A percentile compares a stretch with the other conserved stretches of the same genome.
Conservation (phyloP, 192 early-diverging fungal genomes). For the Entophlyctis luteolus region DNA sequence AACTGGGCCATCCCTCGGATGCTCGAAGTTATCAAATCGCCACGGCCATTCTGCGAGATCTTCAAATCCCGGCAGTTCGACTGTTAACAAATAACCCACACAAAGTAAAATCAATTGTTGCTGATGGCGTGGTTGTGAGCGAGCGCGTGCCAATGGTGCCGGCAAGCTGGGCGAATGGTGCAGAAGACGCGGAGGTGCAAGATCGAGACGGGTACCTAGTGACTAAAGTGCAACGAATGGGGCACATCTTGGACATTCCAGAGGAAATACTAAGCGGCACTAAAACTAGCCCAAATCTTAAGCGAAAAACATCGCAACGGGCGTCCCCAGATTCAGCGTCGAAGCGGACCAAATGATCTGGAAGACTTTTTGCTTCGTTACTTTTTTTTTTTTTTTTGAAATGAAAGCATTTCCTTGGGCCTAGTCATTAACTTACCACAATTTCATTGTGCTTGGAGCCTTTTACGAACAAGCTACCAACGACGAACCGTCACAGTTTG, state of each 20-base stretch:
- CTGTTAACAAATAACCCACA: conserved; percentile 95
- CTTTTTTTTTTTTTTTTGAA: no score
- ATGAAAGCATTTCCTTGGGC: no score
- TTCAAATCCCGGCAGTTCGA: conserved; percentile 67
- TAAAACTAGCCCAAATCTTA: no score
- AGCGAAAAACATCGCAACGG: no score
- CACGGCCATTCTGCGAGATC: conserved; percentile 78
- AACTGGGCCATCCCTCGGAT: conserved; percentile 87
- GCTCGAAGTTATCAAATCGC: conserved; percentile 92
- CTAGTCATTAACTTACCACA: no score
- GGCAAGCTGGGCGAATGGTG: conserved; percentile 62
- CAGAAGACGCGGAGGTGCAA: conserved; percentile 23
- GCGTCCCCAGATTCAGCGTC: no score
- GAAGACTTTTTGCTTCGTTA: no score
- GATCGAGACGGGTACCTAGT: conserved; percentile 81
- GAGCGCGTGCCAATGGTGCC: conserved; percentile 90
- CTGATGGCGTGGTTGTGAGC: conserved; percentile 68
- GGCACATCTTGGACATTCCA: conserved; percentile 78
- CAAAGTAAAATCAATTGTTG: conserved; percentile 78
- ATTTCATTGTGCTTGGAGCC: no score
- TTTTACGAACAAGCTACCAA: no score
- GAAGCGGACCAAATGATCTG: no score
- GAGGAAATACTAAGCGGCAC: not conserved
- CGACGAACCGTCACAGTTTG: no score
- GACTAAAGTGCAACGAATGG: conserved; percentile 88